These are phyloP conservation scores for Rhytidhysteron rufulum DNA, from an alignment of 2,329 filamentous ascomycete genomes.

Conservation along the genomic window DNA sequence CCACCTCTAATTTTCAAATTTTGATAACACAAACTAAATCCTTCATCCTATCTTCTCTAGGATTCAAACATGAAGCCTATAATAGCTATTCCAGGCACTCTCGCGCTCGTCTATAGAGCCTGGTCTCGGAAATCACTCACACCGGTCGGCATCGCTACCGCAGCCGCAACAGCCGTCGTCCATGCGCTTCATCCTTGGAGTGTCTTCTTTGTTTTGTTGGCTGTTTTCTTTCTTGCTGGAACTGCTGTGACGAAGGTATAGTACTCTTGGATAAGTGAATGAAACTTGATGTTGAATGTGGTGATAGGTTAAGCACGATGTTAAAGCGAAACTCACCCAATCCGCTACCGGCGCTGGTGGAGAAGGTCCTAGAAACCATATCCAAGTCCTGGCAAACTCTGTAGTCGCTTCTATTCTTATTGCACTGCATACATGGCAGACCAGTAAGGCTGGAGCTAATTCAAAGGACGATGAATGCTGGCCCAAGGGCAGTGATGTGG, in stretches of 20 bases:
- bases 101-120: slow-evolving; percentile 37
- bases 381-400: slow-evolving; percentile 91
- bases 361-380: slow-evolving; percentile 76
- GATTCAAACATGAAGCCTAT: slow-evolving; percentile 17
- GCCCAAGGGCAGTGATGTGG: slow-evolving; percentile 32
- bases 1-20: no score
- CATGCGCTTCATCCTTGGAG: slow-evolving; percentile 94
- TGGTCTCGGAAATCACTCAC: slow-evolving; percentile 63
- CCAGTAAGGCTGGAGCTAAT: slow-evolving; percentile 34
- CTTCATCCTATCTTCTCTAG: no score
- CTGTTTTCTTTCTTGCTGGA: slow-evolving; percentile 82
- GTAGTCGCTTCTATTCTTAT: slow-evolving; percentile 67
- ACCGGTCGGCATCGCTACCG: slow-evolving; percentile 66
- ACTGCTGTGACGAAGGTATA: slow-evolving; percentile 76
- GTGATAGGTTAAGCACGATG: slow-evolving; percentile 72
- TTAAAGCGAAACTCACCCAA: slow-evolving; percentile 79
- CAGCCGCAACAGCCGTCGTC: slow-evolving; percentile 67
- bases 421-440: slow-evolving; percentile 47
- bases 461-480: slow-evolving; percentile 36
- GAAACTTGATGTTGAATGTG: background rate
- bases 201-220: slow-evolving; percentile 79
- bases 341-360: slow-evolving; percentile 72
- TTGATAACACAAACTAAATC: no score
- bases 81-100: slow-evolving; percentile 25
- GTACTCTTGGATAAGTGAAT: slow-evolving; percentile 1